Conservation (phyloP, 495 filamentous ascomycete species). For the Podospora conica region DNA sequence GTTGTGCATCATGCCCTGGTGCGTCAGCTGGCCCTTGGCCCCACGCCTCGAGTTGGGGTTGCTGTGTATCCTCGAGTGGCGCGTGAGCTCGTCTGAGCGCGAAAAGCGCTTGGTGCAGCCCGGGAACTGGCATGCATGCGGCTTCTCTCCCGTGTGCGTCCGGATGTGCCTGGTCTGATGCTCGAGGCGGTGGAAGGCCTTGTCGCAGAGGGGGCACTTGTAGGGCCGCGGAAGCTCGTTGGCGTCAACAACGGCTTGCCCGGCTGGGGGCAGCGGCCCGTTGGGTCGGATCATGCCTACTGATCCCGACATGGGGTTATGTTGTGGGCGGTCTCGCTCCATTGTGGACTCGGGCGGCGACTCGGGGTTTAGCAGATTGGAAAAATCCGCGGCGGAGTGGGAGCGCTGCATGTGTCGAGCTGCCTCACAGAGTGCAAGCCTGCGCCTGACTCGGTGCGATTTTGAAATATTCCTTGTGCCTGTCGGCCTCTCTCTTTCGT, state of each 20-base stretch:
- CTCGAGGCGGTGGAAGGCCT: constrained; percentile 97
- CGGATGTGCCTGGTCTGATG: constrained; percentile 97
- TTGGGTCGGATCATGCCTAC: constrained; percentile 66
- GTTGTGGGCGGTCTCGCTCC: constrained; percentile 25
- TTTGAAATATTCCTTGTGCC: not conserved
- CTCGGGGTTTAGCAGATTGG: constrained; percentile 69
- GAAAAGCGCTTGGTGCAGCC: constrained; percentile 98
- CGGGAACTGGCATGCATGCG: constrained; percentile 87
- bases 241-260: constrained; percentile 44
- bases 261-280: constrained; percentile 51
- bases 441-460: constrained; percentile 6
- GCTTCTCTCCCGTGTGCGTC: constrained; percentile 97
- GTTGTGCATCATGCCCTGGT: constrained; percentile 24
- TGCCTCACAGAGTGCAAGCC: constrained; percentile 10
- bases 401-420: constrained; percentile 66
- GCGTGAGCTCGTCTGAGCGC: constrained; percentile 91
- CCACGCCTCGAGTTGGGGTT: constrained; percentile 95
- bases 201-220: constrained; percentile 97
- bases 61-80: constrained; percentile 97
- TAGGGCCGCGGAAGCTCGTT: constrained; percentile 89
- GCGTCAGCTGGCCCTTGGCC: constrained; percentile 66
- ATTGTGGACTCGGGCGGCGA: constrained; percentile 18
- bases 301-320: constrained; percentile 49
- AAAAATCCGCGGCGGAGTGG: constrained; percentile 68
- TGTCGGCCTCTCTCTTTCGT: not conserved